A percentile compares a stretch with the other conserved stretches of the same genome.
Conservation (phyloP, 768 basidiomycete species). For the Pisolithus orientalis region DNA sequence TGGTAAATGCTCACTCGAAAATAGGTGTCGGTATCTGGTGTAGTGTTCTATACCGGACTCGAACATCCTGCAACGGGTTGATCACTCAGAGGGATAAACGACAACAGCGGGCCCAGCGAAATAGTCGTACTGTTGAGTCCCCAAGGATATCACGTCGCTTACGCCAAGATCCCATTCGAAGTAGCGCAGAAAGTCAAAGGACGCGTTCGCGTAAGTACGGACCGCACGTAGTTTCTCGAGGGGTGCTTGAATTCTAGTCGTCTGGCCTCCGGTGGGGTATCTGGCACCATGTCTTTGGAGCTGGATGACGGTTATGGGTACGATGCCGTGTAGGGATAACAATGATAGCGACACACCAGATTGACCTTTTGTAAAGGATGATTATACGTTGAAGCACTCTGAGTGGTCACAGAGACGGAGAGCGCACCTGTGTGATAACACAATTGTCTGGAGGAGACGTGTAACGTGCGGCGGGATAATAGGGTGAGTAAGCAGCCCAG, state of each 20-base stretch:
- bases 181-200: conserved; percentile 50
- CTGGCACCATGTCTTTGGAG: conserved; percentile 79
- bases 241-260: conserved; percentile 37
- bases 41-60: conserved; percentile 48
- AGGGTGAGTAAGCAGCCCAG: conserved; percentile 64
- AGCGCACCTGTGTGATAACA: conserved; percentile 46
- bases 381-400: background rate
- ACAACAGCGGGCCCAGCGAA: conserved; percentile 22
- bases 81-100: background rate
- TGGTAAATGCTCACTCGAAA: conserved; percentile 40
- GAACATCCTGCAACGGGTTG: conserved; percentile 32
- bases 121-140: conserved; percentile 57
- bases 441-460: conserved; percentile 41
- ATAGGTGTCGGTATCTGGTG: conserved; percentile 46
- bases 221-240: conserved; percentile 51
- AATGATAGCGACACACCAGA: conserved; percentile 15
- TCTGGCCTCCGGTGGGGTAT: conserved; percentile 55
- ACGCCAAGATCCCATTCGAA: conserved; percentile 55
- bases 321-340: background rate
- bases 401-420: background rate
- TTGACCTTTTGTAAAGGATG: conserved; percentile 17
- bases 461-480: conserved; percentile 43
- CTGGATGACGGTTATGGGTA: conserved; percentile 29
- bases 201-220: conserved; percentile 35
- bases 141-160: conserved; percentile 59